These are phyloP conservation scores for Ustanciosporium gigantosporum DNA, from an alignment of 1,284 basidiomycete genomes.

Conservation along the genomic window DNA sequence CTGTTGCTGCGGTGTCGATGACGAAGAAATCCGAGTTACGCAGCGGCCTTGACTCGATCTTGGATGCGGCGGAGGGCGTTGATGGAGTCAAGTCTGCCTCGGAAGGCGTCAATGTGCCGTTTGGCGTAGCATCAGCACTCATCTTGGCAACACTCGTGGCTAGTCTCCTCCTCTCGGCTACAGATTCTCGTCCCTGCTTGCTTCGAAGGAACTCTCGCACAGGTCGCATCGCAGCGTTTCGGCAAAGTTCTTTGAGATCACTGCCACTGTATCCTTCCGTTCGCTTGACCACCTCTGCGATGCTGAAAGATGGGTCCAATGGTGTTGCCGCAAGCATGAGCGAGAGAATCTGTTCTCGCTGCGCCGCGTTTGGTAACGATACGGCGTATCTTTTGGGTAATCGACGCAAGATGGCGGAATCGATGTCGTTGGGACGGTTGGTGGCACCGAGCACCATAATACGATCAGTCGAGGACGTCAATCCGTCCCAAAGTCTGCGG, in stretches of 20 bases:
- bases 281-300: conserved; percentile 72
- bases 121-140: conserved; percentile 16
- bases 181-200: conserved; percentile 42
- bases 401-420: conserved; percentile 87
- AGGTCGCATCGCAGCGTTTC: conserved; percentile 66
- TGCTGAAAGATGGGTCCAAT: conserved; percentile 70
- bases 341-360: conserved; percentile 84
- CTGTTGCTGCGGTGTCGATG: conserved; percentile 40
- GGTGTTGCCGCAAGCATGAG: conserved; percentile 68
- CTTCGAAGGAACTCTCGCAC: conserved; percentile 58
- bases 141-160: conserved; percentile 11
- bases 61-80: conserved; percentile 18
- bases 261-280: conserved; percentile 85
- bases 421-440: conserved; percentile 92
- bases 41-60: conserved; percentile 47
- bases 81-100: conserved; percentile 12
- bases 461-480: conserved; percentile 76
- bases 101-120: conserved; percentile 18
- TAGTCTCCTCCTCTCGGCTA: conserved; percentile 23
- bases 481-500: conserved; percentile 87
- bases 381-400: conserved; percentile 98
- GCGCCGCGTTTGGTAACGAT: conserved; percentile 76
- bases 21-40: conserved; percentile 57
- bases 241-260: conserved; percentile 91
- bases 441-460: conserved; percentile 95